Evolutionary conservation across 208 protist genomes (phyloP).

Genomic region (Trypanosoma mega): DNA sequence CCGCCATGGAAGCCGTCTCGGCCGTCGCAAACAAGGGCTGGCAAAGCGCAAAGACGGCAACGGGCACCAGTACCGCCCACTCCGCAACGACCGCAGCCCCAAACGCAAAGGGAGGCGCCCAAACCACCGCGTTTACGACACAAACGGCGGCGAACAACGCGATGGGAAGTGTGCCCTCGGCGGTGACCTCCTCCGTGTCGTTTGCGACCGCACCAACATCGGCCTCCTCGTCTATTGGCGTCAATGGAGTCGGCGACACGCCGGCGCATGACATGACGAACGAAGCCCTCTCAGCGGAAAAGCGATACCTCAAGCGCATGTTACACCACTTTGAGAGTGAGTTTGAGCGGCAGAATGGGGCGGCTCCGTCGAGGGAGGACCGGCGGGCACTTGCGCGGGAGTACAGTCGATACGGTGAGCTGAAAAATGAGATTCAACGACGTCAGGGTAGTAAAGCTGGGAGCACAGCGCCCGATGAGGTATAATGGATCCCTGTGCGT

Average conservation of each 20-base stretch:
- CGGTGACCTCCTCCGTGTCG: background rate
- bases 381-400: constrained; percentile 49
- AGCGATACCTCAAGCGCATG: constrained; percentile 75
- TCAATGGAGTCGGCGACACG: constrained; percentile 30
- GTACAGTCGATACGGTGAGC: constrained; percentile 78
- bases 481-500: background rate
- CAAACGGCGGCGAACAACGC: background rate
- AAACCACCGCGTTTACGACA: background rate
- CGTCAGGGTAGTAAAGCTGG: constrained; percentile 15
- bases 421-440: constrained; percentile 72
- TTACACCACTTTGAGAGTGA: constrained; percentile 79
- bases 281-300: constrained; percentile 59
- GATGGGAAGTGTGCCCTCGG: background rate
- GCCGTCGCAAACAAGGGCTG: too few species aligned
- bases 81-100: too few species aligned
- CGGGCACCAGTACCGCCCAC: too few species aligned
- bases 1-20: too few species aligned
- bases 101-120: background rate
- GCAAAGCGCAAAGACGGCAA: too few species aligned
- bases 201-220: background rate
- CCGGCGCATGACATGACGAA: constrained; percentile 50
- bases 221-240: background rate
- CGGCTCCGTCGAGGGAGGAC: constrained; percentile 55
- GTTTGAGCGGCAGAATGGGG: constrained; percentile 59
- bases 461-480: background rate